phyloP scores from a whole-genome alignment of 176 grass and related monocot species.

The Lolium rigidum region DNA sequence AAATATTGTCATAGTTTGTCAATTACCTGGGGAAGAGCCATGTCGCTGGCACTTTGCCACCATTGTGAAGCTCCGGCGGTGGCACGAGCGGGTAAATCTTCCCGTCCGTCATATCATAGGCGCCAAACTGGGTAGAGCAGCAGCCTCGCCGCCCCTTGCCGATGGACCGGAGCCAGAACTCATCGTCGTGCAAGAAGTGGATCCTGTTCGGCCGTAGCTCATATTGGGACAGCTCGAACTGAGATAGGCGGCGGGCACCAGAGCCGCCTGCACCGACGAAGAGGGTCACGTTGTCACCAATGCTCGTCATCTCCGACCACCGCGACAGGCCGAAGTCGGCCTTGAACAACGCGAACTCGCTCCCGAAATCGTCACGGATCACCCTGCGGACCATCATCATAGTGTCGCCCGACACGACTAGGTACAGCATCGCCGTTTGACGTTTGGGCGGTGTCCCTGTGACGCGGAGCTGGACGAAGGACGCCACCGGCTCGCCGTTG shows the following conservation, averaged over 20 bases:
- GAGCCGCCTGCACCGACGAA: constrained; percentile 13
- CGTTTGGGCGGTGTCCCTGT: too few relatives aligned
- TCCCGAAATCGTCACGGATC: neutral
- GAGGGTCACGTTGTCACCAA: neutral
- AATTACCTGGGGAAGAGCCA: constrained; percentile 21
- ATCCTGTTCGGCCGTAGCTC: neutral
- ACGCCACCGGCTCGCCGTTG: neutral
- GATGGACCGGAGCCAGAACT: neutral
- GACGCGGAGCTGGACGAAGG: neutral
- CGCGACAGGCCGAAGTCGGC: neutral
- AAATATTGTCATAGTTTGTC: neutral
- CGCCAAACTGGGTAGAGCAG: neutral
- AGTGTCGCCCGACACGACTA: neutral
- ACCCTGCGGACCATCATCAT: constrained; percentile 2
- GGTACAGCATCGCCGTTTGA: neutral
- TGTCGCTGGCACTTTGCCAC: neutral
- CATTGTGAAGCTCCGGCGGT: neutral
- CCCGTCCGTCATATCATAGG: neutral
- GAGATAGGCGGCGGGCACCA: neutral
- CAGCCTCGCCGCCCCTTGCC: neutral
- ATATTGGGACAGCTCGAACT: neutral
- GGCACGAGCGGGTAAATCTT: neutral
- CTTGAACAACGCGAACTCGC: too few relatives aligned
- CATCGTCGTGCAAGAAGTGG: constrained; percentile 22
- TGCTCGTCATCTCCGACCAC: neutral